These are phyloP conservation scores for Pythium periplocum DNA, from an alignment of 352 stramenopile genomes.

Conservation along the genomic window DNA sequence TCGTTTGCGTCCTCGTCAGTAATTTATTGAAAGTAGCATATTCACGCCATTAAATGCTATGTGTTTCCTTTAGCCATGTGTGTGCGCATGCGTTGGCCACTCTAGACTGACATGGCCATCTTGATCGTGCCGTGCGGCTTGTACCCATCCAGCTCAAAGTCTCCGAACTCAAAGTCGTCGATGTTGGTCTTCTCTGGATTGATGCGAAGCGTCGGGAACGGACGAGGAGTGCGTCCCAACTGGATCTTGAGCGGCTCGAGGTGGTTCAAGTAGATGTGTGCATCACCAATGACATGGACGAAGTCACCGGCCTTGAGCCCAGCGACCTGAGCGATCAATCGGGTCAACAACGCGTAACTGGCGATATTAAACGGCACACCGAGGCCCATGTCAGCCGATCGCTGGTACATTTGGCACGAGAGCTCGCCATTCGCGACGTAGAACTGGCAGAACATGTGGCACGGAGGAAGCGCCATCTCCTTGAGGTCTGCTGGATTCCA, in stretches of 20 bases:
- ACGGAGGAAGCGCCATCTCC: constrained; percentile 98
- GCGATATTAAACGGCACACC: constrained; percentile 99
- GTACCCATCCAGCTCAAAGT: constrained; percentile 97
- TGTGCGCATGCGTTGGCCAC: neutral
- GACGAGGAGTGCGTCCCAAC: constrained; percentile 87
- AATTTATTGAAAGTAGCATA: too few relatives aligned
- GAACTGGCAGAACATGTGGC: constrained; percentile 99
- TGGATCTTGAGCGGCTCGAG: constrained; percentile 96
- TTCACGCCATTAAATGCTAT: too few relatives aligned
- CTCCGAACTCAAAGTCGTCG: constrained; percentile 93
- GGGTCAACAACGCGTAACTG: constrained; percentile 97
- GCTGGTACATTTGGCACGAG: constrained; percentile 98
- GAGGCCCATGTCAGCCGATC: constrained; percentile 98
- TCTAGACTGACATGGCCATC: constrained; percentile 98
- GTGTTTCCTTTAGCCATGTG: too few relatives aligned
- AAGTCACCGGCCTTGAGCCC: constrained; percentile 95
- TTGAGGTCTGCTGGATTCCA: constrained; percentile 98
- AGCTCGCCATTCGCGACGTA: constrained; percentile 83
- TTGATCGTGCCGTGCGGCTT: constrained; percentile 96
- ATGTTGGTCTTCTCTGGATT: constrained; percentile 87
- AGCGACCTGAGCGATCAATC: constrained; percentile 94
- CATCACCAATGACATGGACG: constrained; percentile 98
- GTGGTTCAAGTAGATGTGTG: constrained; percentile 99
- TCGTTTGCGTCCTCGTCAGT: too few relatives aligned
- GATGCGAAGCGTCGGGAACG: constrained; percentile 95